Percentiles rank a stretch among this genome's conserved stretches.
These are phyloP conservation scores for Pythium sukuiense DNA, from an alignment of 352 stramenopile genomes.

Conservation along the genomic window DNA sequence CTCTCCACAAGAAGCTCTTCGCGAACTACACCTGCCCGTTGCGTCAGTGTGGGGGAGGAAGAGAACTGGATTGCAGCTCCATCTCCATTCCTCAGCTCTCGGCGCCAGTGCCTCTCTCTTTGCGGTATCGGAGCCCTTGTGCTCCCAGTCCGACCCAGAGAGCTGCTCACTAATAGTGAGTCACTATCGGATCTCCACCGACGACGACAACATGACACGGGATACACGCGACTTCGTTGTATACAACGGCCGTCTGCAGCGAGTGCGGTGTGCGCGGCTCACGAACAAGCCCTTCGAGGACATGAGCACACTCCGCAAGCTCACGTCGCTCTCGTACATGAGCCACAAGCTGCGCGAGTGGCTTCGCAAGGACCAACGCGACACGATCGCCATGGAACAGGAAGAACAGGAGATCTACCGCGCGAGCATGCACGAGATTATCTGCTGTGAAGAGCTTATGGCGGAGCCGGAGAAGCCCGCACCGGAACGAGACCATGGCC, in stretches of 20 bases:
- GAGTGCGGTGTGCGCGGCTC: slow-evolving; percentile 17
- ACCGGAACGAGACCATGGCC: slow-evolving; percentile 5
- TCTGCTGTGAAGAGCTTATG: slow-evolving; percentile 39
- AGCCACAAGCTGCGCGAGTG: slow-evolving; percentile 48
- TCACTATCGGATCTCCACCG: neutral
- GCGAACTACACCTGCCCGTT: neutral
- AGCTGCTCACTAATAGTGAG: neutral
- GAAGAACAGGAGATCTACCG: slow-evolving; percentile 44
- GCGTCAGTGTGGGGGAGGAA: neutral
- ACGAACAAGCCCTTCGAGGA: slow-evolving; percentile 32
- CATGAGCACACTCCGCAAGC: slow-evolving; percentile 46
- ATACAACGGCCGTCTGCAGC: slow-evolving; percentile 33
- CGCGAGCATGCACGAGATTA: slow-evolving; percentile 53
- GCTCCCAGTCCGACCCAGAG: neutral
- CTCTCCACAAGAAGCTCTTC: slow-evolving; percentile 2
- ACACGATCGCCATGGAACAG: slow-evolving; percentile 59
- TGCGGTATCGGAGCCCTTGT: neutral
- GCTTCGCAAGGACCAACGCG: slow-evolving; percentile 53
- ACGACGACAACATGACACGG: slow-evolving; percentile 6
- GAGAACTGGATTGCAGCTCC: neutral
- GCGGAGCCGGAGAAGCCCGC: slow-evolving; percentile 13
- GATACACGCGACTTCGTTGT: slow-evolving; percentile 28
- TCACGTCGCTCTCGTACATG: slow-evolving; percentile 63
- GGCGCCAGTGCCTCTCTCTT: too few relatives aligned
- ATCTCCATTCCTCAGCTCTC: neutral